Evolutionary conservation across 768 basidiomycete genomes (phyloP), one percentile per base, ranked within the genome.

Genomic region (Holtermanniella nyarrowii): DNA sequence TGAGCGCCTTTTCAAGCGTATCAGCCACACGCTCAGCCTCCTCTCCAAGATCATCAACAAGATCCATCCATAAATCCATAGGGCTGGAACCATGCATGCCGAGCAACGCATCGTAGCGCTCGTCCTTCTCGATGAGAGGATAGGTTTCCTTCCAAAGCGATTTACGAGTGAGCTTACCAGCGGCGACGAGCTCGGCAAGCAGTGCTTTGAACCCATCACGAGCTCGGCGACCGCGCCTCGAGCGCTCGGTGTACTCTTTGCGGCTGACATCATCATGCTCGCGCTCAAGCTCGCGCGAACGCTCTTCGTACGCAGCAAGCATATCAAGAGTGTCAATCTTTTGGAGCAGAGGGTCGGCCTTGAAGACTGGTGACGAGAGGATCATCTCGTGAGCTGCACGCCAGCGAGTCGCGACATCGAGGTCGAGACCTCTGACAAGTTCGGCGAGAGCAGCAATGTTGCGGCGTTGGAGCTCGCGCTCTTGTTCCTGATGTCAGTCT

Each of bases 351-450:
- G 76, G 60, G 61, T 97, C 89, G 23, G 73, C 71, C 42, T 77
- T 79, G 84, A 86, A 99, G 43, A 84, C 84, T 0, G 82, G 78
- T 1, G 88, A 86, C 18, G 83, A 81, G 7, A 80, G 63, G 37
- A 99, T 79, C 57, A 85, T 76, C 16, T 80, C 77, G 58, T 86
- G 84, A 0, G 90, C 89, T 52, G 80, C 79, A 46, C 86, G 79
- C 90, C 93, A 99, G 20, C 88, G 82, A 0, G 89, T 91, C n/a
- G 87, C 77, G 44, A 96, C 88, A 62, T 91, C 88, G 16, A 97
- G 85, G 46, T 85, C 80, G 42, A 97, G 79, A 31, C 82, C 76
- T 63, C 88, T 88, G 77, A 97, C 86, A 24, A 97, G 77, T 0
- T 78, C 72, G 11, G 89, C 83, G 44, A 99, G 80, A 64, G 87